Percentiles rank a stretch among this genome's conserved stretches.
Conservation (phyloP, 2,329 filamentous ascomycete genomes). For the Simplicillium sp. region DNA sequence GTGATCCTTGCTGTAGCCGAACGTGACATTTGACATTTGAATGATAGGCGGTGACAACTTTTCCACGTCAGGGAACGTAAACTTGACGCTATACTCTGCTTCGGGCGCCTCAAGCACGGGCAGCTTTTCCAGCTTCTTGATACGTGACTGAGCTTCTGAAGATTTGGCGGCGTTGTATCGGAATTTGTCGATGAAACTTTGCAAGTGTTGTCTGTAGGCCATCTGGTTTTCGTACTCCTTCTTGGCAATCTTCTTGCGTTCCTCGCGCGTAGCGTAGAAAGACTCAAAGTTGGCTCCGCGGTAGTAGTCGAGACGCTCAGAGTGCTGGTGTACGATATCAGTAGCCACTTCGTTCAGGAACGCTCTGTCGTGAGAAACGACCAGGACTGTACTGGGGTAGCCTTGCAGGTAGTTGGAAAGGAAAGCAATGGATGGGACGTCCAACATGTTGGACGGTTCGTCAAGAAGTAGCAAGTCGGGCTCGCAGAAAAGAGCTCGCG, state of each 20-base stretch:
- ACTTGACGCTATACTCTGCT: conserved; percentile 90
- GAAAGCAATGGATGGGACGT: conserved; percentile 99
- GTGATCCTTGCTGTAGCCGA: conserved; percentile 77
- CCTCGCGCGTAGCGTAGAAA: conserved; percentile 95
- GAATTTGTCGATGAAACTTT: conserved; percentile 99
- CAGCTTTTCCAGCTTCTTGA: conserved; percentile 99
- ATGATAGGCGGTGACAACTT: conserved; percentile 96
- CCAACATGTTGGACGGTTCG: conserved; percentile 99
- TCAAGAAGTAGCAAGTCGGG: conserved; percentile 92
- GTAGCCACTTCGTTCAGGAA: conserved; percentile 99
- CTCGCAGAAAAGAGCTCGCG: conserved; percentile 93
- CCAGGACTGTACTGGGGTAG: conserved; percentile 90
- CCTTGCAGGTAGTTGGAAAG: conserved; percentile 87
- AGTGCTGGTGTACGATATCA: conserved; percentile 98
- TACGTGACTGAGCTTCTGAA: conserved; percentile 93
- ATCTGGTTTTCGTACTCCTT: conserved; percentile 99
- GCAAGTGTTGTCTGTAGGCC: conserved; percentile 83
- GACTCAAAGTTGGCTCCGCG: conserved; percentile 94
- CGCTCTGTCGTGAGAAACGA: conserved; percentile 97
- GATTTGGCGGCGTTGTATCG: conserved; percentile 98
- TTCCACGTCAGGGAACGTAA: conserved; percentile 95
- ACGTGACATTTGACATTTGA: conserved; percentile 87
- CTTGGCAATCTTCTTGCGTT: conserved; percentile 91
- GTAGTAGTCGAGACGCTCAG: conserved; percentile 95
- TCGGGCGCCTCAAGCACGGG: conserved; percentile 84